Base-by-base conservation (phyloP, 768 basidiomycete genomes). In the Dictyophora rubrovolvata region DNA sequence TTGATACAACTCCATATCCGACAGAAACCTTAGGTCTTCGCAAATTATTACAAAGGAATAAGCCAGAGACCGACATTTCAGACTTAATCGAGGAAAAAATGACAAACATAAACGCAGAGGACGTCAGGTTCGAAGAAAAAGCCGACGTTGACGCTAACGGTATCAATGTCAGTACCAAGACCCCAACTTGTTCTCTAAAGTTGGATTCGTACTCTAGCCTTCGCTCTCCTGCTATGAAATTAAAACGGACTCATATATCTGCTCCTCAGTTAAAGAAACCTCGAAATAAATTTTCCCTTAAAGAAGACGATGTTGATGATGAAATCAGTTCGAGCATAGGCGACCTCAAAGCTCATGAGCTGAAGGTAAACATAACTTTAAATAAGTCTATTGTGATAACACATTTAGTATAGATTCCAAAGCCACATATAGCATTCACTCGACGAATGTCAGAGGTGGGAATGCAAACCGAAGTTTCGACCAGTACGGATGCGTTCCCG, bases 381-480 rank as follows among this genome's bases (percentile, higher is more conserved):
- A 34, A 9, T 35, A 18, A 51, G 11, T 22, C 34, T 18, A 7
- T 7, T 21, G 10, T 18, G 12, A 56, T 18, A 48, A 5, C 42
- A 47, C 17, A 11, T 42, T 48, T 56, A 12, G 18, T 28, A 3
- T 28, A 59, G 57, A 28, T 23, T 16, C 49, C 5, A 21, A 42
- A 42, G 10, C 42, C 4, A 42, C 12, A 42, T n/a, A 9, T 53
- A 17, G 22, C 48, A 7, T 53, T 59, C 33, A 35, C 48, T 21
- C 48, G 57, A n/a, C 10, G 57, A 11, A 59, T 59, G 57, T 59
- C 57, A 11, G 57, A 59, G 28, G 20, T 48, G 1, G 57, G 57
- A 23, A 59, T 59, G 20, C 57, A 59, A 50, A 59, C 57, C 7
- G 57, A 59, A 10, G 42, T 42, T 42, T 42, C 42, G 4, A 52